Percentiles rank a stretch among this genome's conserved stretches.
phyloP scores from a whole-genome alignment of 163 green algal genomes.

The Scenedesmus sp. region DNA sequence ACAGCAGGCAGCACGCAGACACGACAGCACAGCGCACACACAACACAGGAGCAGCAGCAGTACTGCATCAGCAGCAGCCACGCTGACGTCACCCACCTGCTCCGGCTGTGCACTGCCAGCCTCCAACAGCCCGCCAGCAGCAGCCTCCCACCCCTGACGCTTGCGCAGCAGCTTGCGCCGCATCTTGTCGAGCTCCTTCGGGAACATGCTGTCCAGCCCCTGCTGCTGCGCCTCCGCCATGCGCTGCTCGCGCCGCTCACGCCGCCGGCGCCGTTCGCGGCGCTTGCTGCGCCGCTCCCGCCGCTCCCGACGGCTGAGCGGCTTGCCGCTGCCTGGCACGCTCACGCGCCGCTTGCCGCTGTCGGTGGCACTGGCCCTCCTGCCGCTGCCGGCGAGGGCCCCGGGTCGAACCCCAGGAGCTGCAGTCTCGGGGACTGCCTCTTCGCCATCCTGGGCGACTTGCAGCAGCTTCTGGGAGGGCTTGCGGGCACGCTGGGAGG shows the following conservation, averaged over 20 bases:
- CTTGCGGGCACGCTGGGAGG: background rate
- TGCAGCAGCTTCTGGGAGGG: background rate
- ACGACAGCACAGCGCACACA: background rate
- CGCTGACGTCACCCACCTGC: background rate
- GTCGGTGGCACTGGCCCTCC: background rate
- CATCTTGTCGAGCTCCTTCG: constrained; percentile 3
- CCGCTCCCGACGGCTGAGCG: background rate
- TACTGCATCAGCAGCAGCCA: background rate
- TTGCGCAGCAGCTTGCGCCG: background rate
- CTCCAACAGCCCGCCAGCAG: background rate
- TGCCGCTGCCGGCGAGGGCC: background rate
- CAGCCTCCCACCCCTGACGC: background rate
- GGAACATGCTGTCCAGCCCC: background rate
- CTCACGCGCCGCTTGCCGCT: constrained; percentile 1
- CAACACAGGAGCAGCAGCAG: too few species aligned
- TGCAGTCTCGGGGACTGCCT: background rate
- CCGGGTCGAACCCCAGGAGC: background rate
- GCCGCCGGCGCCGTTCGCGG: background rate
- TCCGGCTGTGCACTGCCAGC: background rate
- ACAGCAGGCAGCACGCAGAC: background rate
- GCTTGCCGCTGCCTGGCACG: background rate
- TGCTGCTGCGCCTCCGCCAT: constrained; percentile 14
- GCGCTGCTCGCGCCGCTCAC: background rate
- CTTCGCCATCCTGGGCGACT: background rate
- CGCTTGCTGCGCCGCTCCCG: background rate